Evolutionary conservation across 345 rosid species (phyloP).

Genomic region (Citrus medica): DNA sequence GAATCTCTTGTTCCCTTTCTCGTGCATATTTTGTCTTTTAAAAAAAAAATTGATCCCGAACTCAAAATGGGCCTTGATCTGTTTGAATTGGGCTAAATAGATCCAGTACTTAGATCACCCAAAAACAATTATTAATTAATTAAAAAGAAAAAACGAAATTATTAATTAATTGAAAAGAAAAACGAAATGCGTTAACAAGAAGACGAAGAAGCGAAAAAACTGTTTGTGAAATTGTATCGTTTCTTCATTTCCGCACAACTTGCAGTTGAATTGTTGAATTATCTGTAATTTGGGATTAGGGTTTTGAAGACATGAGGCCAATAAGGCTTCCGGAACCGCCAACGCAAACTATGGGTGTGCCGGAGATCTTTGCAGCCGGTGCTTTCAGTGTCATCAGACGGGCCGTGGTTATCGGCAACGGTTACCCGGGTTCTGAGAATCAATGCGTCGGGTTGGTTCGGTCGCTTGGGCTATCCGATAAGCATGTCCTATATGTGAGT

Average conservation of each 20-base stretch:
- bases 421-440: slow-evolving; percentile 80
- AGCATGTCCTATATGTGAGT: slow-evolving; percentile 71
- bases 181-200: too few relatives aligned
- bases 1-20: background rate
- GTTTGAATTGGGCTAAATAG: background rate
- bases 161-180: too few relatives aligned
- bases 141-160: too few relatives aligned
- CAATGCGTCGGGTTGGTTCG: slow-evolving; percentile 88
- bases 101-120: background rate
- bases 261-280: background rate
- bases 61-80: background rate
- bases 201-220: too few relatives aligned
- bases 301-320: slow-evolving; percentile 57
- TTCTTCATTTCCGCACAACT: too few relatives aligned
- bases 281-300: background rate
- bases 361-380: slow-evolving; percentile 92
- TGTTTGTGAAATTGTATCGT: too few relatives aligned
- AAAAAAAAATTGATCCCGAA: too few relatives aligned
- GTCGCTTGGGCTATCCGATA: slow-evolving; percentile 73
- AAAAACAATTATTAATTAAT: too few relatives aligned
- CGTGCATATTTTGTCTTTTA: background rate
- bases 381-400: slow-evolving; percentile 69
- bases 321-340: slow-evolving; percentile 92
- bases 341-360: slow-evolving; percentile 57
- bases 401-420: slow-evolving; percentile 89